A percentile compares a stretch with the other conserved stretches of the same genome.
Conservation (phyloP, 2,329 filamentous ascomycete genomes). For the Keithomyces neogunnii region DNA sequence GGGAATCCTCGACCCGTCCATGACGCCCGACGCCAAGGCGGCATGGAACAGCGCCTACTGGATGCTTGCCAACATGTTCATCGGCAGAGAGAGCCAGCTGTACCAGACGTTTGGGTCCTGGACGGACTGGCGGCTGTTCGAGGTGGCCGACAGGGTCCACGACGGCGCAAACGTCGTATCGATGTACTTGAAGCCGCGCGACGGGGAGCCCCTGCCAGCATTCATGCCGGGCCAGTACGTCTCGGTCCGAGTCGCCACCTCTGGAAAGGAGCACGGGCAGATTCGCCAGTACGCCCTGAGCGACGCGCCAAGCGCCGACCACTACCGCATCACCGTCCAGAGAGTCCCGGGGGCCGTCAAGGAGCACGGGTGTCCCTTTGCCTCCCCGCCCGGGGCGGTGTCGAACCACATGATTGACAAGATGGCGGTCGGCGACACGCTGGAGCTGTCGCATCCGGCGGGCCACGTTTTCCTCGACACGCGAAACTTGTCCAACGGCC, state of each 20-base stretch:
- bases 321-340: slow-evolving; percentile 67
- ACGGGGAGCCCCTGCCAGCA: slow-evolving; percentile 48
- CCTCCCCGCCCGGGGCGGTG: slow-evolving; percentile 52
- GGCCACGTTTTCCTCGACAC: slow-evolving; percentile 52
- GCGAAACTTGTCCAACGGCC: slow-evolving; percentile 26
- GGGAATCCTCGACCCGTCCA: slow-evolving; percentile 53
- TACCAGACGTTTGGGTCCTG: slow-evolving; percentile 55
- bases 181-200: slow-evolving; percentile 59
- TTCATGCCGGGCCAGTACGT: slow-evolving; percentile 69
- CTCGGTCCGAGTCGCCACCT: slow-evolving; percentile 51
- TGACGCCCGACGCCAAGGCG: slow-evolving; percentile 54
- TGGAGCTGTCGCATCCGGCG: slow-evolving; percentile 59
- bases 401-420: slow-evolving; percentile 61
- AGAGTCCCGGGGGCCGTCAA: slow-evolving; percentile 44
- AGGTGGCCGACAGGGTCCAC: slow-evolving; percentile 52
- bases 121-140: slow-evolving; percentile 61
- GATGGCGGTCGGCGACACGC: slow-evolving; percentile 49
- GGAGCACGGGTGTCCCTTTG: slow-evolving; percentile 14
- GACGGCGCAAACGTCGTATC: slow-evolving; percentile 63
- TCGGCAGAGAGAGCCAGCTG: slow-evolving; percentile 53
- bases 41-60: slow-evolving; percentile 68
- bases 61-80: slow-evolving; percentile 66
- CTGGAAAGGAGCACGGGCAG: slow-evolving; percentile 50
- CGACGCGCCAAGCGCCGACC: slow-evolving; percentile 50
- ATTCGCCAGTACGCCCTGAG: slow-evolving; percentile 66